Evolutionary conservation across 352 stramenopile genomes (phyloP).

Genomic region (Globisporangium barbulae): DNA sequence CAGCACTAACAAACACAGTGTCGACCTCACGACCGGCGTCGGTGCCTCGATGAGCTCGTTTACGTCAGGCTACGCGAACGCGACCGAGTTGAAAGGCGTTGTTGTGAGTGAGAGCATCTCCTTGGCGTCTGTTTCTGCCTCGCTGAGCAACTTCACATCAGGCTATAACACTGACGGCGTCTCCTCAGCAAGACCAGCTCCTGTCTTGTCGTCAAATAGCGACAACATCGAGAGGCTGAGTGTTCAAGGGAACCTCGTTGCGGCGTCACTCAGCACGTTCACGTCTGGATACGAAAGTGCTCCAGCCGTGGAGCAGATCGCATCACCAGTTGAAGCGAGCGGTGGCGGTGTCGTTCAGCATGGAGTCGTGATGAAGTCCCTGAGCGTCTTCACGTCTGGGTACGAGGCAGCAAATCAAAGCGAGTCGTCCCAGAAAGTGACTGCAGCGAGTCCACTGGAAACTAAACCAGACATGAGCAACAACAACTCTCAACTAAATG

Average conservation of each 20-base stretch:
- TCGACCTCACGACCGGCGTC: constrained; percentile 20
- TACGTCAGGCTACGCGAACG: constrained; percentile 17
- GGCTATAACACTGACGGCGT: constrained; percentile 14
- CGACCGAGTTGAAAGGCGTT: neutral
- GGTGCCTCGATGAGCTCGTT: constrained; percentile 40
- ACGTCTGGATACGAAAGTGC: constrained; percentile 17
- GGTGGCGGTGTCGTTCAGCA: neutral
- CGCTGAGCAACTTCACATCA: constrained; percentile 30
- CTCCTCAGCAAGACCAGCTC: neutral
- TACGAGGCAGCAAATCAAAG: constrained; percentile 12
- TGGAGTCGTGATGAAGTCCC: constrained; percentile 7
- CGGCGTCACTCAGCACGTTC: constrained; percentile 28
- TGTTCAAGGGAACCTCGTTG: neutral
- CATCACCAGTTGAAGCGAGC: constrained; percentile 1
- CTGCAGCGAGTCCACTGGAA: neutral
- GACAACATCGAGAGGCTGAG: neutral
- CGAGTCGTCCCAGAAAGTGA: neutral
- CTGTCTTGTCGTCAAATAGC: neutral
- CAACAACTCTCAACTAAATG: neutral
- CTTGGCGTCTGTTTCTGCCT: constrained; percentile 11
- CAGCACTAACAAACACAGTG: neutral
- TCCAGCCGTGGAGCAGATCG: neutral
- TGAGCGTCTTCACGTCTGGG: constrained; percentile 24
- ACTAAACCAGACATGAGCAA: neutral
- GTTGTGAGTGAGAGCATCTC: constrained; percentile 10